These are phyloP conservation scores for Alternaria brassicae DNA, from an alignment of 2,329 filamentous ascomycete species.

Conservation along the genomic window DNA sequence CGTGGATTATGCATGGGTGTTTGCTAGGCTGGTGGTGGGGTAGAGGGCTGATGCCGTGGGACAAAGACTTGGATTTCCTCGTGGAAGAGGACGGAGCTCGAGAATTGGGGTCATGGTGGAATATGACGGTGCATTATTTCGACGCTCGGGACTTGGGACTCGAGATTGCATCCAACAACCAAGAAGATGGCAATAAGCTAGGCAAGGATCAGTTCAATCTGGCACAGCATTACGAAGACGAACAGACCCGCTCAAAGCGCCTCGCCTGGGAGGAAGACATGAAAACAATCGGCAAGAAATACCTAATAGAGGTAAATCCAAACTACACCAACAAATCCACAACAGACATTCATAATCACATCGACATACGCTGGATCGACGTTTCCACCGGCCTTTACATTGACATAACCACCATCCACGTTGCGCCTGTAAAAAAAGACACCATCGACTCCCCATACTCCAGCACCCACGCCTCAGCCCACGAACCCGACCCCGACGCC, in stretches of 20 bases:
- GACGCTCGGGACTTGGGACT: constrained; percentile 22
- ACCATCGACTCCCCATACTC: neutral
- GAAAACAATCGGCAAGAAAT: constrained; percentile 46
- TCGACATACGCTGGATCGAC: constrained; percentile 69
- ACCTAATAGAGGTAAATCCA: constrained; percentile 67
- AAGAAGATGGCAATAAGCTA: neutral
- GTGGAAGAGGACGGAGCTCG: constrained; percentile 62
- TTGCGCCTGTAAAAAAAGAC: constrained; percentile 47
- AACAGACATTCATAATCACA: constrained; percentile 60
- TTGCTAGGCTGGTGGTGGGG: constrained; percentile 71
- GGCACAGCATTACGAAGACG: constrained; percentile 30
- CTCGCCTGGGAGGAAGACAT: constrained; percentile 17
- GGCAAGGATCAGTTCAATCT: neutral
- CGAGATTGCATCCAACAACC: neutral
- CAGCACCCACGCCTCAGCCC: constrained; percentile 3
- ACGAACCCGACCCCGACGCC: neutral
- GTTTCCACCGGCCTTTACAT: constrained; percentile 66
- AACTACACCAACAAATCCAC: constrained; percentile 57
- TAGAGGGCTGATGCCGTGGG: constrained; percentile 66
- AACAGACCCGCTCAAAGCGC: neutral
- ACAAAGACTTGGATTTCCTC: constrained; percentile 67
- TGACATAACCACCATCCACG: constrained; percentile 65
- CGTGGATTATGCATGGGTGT: constrained; percentile 70
- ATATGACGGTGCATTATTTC: constrained; percentile 64
- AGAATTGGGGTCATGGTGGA: constrained; percentile 66